Base-by-base conservation (phyloP, 345 rosid species). In the Brassica juncea region DNA sequence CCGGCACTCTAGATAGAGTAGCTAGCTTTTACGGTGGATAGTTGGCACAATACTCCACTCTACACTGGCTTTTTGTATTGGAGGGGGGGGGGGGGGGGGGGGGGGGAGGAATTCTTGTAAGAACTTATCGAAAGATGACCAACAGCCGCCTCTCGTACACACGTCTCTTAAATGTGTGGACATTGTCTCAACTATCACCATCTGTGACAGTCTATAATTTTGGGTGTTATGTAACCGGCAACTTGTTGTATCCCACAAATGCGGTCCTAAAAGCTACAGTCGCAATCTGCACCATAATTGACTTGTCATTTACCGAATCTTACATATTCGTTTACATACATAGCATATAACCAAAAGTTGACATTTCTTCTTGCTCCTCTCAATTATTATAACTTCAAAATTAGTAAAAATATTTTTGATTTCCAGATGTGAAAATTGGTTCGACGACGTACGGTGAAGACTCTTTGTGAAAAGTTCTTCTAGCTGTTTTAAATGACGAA, bases 131-230 rank as follows among this genome's bases (percentile, higher is more conserved):
- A 19, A 19, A 19, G 19, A 19, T 19, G 19, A 19, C 19, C 19
- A 19, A 19, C 19, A 19, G 68, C 54, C 8, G 62, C 8, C 61
- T 52, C 63, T 60, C 34, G 9, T 59, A 64, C 52, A 55, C 71
- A 71, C 77, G 66, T 78, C 81, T 71, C 67, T 42, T 5, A n/a
- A 78, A 5, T 66, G 47, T 79, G 82, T 79, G 82, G 77, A 52
- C 37, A 44, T 27, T 21, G 72, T 27, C 61, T 66, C 77, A 66
- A 65, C 73, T 30, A 72, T 79, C 82, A 52, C 76, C 68, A 67
- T 72, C 82, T 72, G 15, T 66, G 60, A 67, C 77, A 66, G 63
- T 72, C 77, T 19, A 58, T 66, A 12, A 21, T 28, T 66, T 68
- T 78, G 72, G 63, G 63, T 72, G 14, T 67, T 79, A 54, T 30